Conservation (phyloP, 2,329 filamentous ascomycete genomes). For the Penicillium sp. region DNA sequence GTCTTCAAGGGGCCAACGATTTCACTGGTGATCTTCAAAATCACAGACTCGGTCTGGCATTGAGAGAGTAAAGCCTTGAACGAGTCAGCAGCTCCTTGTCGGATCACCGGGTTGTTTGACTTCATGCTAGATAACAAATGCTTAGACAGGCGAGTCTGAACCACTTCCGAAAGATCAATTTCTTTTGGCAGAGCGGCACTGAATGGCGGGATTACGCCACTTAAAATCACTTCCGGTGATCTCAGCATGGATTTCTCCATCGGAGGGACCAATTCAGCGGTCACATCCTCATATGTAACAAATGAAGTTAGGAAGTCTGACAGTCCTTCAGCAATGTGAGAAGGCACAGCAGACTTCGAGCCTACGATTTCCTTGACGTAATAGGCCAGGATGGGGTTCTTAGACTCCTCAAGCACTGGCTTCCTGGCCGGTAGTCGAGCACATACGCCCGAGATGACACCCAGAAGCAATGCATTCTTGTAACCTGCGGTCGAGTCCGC, state of each 20-base stretch:
- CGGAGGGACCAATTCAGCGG: slow-evolving; percentile 72
- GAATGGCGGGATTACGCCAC: slow-evolving; percentile 73
- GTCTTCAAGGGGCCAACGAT: slow-evolving; percentile 76
- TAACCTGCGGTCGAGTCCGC: slow-evolving; percentile 65
- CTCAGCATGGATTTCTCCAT: slow-evolving; percentile 87
- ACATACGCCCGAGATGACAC: slow-evolving; percentile 83
- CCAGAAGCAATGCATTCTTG: slow-evolving; percentile 75
- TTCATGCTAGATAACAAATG: slow-evolving; percentile 87
- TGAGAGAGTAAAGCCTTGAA: slow-evolving; percentile 69
- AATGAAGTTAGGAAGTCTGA: slow-evolving; percentile 81
- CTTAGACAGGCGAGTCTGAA: slow-evolving; percentile 75
- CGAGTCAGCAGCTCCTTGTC: slow-evolving; percentile 71
- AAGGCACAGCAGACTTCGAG: slow-evolving; percentile 69
- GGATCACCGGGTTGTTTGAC: slow-evolving; percentile 78
- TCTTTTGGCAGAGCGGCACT: slow-evolving; percentile 66
- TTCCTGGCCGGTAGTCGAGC: slow-evolving; percentile 67
- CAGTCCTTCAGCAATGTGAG: slow-evolving; percentile 71
- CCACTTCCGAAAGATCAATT: slow-evolving; percentile 74
- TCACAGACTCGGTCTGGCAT: slow-evolving; percentile 57
- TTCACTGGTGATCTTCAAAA: slow-evolving; percentile 74
- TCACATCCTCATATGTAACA: slow-evolving; percentile 70
- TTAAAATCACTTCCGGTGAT: slow-evolving; percentile 84
- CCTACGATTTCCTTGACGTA: slow-evolving; percentile 83
- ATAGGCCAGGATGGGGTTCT: slow-evolving; percentile 74
- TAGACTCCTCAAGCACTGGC: slow-evolving; percentile 63